A percentile compares a stretch with the other conserved stretches of the same genome.
phyloP scores from a whole-genome alignment of 75 land plant species.

The Chamaecyparis obtusa region DNA sequence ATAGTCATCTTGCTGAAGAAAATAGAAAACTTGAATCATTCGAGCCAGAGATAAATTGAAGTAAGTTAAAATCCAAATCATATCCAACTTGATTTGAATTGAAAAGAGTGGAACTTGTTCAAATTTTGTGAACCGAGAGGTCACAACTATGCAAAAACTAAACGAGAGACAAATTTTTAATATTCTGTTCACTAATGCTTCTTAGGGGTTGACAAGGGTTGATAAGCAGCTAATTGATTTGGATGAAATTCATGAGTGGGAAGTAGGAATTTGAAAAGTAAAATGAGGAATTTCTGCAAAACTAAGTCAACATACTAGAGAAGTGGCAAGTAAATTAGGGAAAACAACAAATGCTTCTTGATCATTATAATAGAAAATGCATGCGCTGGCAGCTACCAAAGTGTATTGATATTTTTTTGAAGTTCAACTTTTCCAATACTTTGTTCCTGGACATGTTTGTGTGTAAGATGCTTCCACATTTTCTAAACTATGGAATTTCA shows the following conservation, averaged over 20 bases:
- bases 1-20: no score
- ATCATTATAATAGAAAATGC: background rate
- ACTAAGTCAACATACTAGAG: background rate
- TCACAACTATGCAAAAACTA: conserved; percentile 18
- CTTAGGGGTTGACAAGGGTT: background rate
- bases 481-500: no score
- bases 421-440: no score
- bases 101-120: conserved; percentile 14
- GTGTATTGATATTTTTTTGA: no score
- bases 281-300: background rate
- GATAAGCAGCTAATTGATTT: background rate
- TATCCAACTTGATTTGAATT: conserved; percentile 28
- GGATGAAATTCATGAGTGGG: background rate
- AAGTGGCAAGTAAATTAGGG: background rate
- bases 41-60: background rate
- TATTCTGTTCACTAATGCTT: background rate
- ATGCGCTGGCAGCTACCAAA: no score
- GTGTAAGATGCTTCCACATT: no score
- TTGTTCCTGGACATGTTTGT: no score
- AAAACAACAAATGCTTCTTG: background rate
- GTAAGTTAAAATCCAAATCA: conserved; percentile 11
- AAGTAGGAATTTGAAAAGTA: background rate
- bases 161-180: conserved; percentile 20
- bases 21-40: no score
- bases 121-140: conserved; percentile 16